These are phyloP conservation scores for Aspergillus viridinutans DNA, from an alignment of 2,329 filamentous ascomycete species.

Conservation along the genomic window DNA sequence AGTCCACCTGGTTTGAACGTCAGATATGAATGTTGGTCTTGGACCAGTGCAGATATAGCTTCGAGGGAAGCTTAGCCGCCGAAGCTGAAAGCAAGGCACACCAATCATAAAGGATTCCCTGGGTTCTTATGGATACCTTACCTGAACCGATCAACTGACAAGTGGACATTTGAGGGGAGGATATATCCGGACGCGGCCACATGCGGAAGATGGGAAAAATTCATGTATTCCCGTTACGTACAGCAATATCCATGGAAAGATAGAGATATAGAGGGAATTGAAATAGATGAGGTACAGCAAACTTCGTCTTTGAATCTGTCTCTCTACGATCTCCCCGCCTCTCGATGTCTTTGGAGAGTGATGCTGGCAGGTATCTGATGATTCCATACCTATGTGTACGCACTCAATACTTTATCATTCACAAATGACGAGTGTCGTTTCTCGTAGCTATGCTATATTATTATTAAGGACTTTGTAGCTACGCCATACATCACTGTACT, in stretches of 20 bases:
- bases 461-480: not conserved
- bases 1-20: constrained; percentile 7
- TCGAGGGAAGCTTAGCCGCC: constrained; percentile 3
- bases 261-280: not conserved
- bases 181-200: not conserved
- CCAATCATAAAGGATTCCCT: constrained; percentile 1
- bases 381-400: not conserved
- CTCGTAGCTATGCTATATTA: not conserved
- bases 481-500: not conserved
- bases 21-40: not conserved
- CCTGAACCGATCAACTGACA: not conserved
- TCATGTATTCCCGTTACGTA: not conserved
- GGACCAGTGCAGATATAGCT: constrained; percentile 1
- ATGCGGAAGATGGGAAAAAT: not conserved
- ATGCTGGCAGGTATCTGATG: not conserved
- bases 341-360: not conserved
- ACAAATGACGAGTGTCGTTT: not conserved
- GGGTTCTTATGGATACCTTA: not conserved
- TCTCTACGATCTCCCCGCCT: not conserved
- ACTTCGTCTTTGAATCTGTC: not conserved
- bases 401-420: not conserved
- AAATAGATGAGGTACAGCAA: not conserved
- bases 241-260: not conserved
- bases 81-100: constrained; percentile 1
- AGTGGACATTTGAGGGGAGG: not conserved